Evolutionary conservation across 164 flowering plant genomes (phyloP), one percentile per base, ranked within the genome.

Genomic region (Taxillus chinensis): DNA sequence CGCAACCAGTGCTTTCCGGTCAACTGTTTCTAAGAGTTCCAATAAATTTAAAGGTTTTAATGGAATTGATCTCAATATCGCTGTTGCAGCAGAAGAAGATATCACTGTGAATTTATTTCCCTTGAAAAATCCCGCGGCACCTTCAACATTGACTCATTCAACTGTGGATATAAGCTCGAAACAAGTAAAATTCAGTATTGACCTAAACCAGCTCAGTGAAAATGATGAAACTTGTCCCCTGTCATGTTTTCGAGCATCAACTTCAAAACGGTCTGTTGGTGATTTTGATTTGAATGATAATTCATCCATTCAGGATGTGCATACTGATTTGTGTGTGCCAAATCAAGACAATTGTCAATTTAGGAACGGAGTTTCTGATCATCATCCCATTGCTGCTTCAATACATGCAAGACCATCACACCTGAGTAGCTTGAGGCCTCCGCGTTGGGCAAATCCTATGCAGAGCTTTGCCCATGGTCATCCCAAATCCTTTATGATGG

Each of bases 1-100:
- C 8, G 61, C 60, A 48, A 70, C 68, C 27, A 74, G 77, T 64
- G 75, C 80, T 41, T 77, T 77, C 46, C 62, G 64, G 42, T 72
- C 72, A 12, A 53, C 71, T 41, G 3, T 62, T 48, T 53, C 64
- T 8, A 57, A 45, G 41, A 61, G 63, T 61, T 46, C 45, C 3
- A 39, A 53, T 39, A 50, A 51, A 16, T 62, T 15, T 11, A 71
- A 66, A 42, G 53, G 45, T 57, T 68, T 51, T n/a, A 48, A 51
- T 11, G 71, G 75, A 41, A 43, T 80, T 55, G 83, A 80, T 70
- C 80, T 80, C 27, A 80, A 80, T 62, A 62, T 77, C 49, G 76
- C 77, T 61, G 74, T 71, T 62, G 63, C 45, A 5, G 63, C 45
- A 5, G 75, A 67, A 61, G 70, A n/a, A 39, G 64, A 67, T 55